A percentile compares a stretch with the other conserved stretches of the same genome.
Evolutionary conservation across 2,329 filamentous ascomycete species (phyloP).

Genomic region (Teratosphaeria pseudoeucalypti): DNA sequence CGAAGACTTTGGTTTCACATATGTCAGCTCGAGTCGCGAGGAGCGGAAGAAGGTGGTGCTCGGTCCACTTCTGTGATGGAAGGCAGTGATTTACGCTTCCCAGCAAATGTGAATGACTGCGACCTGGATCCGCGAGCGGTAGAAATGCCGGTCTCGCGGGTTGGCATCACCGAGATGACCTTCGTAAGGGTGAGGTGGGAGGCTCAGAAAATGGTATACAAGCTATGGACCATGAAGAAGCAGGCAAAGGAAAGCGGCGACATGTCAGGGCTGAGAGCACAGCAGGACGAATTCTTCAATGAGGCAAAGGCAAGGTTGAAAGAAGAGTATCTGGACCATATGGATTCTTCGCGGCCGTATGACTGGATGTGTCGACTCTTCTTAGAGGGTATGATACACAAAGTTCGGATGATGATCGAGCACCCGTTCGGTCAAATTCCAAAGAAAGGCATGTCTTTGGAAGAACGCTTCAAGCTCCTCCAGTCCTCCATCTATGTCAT

Average conservation of each 20-base stretch:
- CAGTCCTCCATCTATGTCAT: slow-evolving; percentile 18
- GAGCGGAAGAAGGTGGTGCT: slow-evolving; percentile 14
- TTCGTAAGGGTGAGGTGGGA: slow-evolving; percentile 15
- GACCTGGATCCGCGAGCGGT: slow-evolving; percentile 14
- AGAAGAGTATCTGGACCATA: slow-evolving; percentile 10
- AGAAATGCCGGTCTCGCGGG: slow-evolving; percentile 9
- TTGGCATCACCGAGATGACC: slow-evolving; percentile 16
- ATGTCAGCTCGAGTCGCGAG: slow-evolving; percentile 15
- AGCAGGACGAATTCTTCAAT: slow-evolving; percentile 9
- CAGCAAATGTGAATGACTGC: slow-evolving; percentile 17
- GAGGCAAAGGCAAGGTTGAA: slow-evolving; percentile 7
- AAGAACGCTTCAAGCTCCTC: slow-evolving; percentile 13
- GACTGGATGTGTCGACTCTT: slow-evolving; percentile 18
- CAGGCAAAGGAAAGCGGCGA: neutral
- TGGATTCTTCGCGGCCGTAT: slow-evolving; percentile 15
- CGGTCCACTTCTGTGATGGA: slow-evolving; percentile 14
- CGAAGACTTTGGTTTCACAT: slow-evolving; percentile 18
- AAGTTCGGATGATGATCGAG: slow-evolving; percentile 18
- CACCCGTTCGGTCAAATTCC: slow-evolving; percentile 14
- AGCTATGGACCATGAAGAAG: slow-evolving; percentile 5
- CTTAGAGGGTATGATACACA: slow-evolving; percentile 16
- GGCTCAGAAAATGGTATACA: slow-evolving; percentile 11
- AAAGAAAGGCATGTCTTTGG: slow-evolving; percentile 10
- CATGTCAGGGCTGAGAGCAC: neutral
- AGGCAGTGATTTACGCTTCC: slow-evolving; percentile 11